Percentiles rank a stretch among this genome's conserved stretches.
Conservation (phyloP, 2,329 filamentous ascomycete species). For the Aspergillus ustus region DNA sequence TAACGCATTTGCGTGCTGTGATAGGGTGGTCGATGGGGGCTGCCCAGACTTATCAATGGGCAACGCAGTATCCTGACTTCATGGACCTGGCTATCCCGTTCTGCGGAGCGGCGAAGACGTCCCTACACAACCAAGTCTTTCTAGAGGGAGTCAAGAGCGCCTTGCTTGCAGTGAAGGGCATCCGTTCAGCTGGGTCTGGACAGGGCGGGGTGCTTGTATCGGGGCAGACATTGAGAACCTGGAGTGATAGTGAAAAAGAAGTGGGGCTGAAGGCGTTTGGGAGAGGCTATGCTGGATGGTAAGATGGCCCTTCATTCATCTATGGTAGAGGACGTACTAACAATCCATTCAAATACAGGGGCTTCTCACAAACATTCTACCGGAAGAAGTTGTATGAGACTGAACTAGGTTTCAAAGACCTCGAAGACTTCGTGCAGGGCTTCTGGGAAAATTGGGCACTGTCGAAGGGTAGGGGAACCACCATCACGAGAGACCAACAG, state of each 20-base stretch:
- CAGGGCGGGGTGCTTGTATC: constrained; percentile 48
- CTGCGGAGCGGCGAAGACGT: constrained; percentile 67
- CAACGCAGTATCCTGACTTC: constrained; percentile 65
- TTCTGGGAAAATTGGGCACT: constrained; percentile 80
- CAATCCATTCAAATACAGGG: constrained; percentile 50
- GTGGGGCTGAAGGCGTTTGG: constrained; percentile 72
- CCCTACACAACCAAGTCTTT: constrained; percentile 70
- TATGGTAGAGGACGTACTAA: neutral
- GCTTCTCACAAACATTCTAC: constrained; percentile 80
- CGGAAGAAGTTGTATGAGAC: constrained; percentile 70
- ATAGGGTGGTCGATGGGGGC: constrained; percentile 75
- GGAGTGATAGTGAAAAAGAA: constrained; percentile 59
- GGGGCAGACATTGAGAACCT: constrained; percentile 49
- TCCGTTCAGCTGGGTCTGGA: constrained; percentile 56
- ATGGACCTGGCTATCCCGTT: constrained; percentile 70
- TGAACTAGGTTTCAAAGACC: constrained; percentile 65
- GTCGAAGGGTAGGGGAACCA: constrained; percentile 57
- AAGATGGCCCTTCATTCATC: constrained; percentile 18
- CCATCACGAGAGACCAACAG: neutral
- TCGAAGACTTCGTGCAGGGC: constrained; percentile 74
- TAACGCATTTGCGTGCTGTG: constrained; percentile 65
- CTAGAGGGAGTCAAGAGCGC: constrained; percentile 67
- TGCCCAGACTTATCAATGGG: constrained; percentile 69
- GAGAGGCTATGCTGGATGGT: constrained; percentile 75
- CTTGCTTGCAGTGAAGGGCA: constrained; percentile 61